phyloP scores from a whole-genome alignment of 2,329 filamentous ascomycete genomes.

The Penicillium frequentans region DNA sequence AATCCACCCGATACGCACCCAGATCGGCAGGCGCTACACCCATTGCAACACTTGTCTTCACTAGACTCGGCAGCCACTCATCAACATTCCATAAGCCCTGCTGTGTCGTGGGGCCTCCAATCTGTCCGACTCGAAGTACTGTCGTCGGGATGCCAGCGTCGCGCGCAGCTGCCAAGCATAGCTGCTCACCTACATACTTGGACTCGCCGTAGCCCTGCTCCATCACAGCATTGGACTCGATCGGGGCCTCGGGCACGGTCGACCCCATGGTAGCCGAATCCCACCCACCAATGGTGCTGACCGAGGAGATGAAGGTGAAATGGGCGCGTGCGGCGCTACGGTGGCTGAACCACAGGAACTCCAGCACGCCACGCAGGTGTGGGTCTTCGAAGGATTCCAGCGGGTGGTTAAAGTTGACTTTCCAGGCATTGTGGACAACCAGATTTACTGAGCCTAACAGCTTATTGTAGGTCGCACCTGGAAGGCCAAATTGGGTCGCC shows the following conservation, averaged over 20 bases:
- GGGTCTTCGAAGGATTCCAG: slow-evolving; percentile 51
- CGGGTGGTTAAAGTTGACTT: slow-evolving; percentile 61
- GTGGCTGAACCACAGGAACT: slow-evolving; percentile 28
- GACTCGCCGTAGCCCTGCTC: slow-evolving; percentile 32
- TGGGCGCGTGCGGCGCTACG: slow-evolving; percentile 16
- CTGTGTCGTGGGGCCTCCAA: slow-evolving; percentile 31
- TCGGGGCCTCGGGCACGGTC: slow-evolving; percentile 21
- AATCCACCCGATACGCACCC: slow-evolving; percentile 48
- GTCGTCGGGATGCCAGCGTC: slow-evolving; percentile 16
- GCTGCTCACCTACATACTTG: slow-evolving; percentile 7
- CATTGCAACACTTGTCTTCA: no score
- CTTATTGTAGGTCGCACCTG: background rate
- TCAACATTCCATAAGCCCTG: slow-evolving; percentile 56
- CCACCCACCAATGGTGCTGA: slow-evolving; percentile 27
- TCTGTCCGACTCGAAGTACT: slow-evolving; percentile 36
- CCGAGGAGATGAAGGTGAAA: slow-evolving; percentile 32
- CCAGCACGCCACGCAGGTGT: slow-evolving; percentile 19
- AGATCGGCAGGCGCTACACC: no score
- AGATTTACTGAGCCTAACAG: background rate
- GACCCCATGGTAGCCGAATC: background rate
- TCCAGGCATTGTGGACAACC: slow-evolving; percentile 64
- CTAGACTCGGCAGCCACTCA: slow-evolving; percentile 56
- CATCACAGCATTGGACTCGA: slow-evolving; percentile 29
- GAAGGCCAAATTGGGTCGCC: background rate
- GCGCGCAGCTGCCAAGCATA: background rate